Evolutionary conservation across 129 eudicot species (phyloP), one percentile per base, ranked within the genome.

Genomic region (Helianthus tuberosus): DNA sequence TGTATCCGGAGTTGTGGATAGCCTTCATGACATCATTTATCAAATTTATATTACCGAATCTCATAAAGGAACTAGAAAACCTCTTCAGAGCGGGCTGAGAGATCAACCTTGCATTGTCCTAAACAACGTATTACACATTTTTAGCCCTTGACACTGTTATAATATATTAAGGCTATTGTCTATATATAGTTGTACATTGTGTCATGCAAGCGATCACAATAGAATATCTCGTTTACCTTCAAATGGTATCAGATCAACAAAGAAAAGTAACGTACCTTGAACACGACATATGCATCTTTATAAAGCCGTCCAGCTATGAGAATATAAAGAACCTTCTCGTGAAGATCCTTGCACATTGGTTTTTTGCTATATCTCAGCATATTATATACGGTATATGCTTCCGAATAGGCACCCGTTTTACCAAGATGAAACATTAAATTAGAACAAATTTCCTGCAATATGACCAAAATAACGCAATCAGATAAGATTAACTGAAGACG

Each of bases 11-110:
- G 64, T 50, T 79, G 67, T 91, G 96, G 74, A 88, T 79, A 38
- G 87, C 84, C 84, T 91, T 91, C 76, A 91, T 84, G 82, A 88
- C 97, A 68, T 91, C 97, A 51, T 91, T 91, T 76, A 91, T 69
- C 69, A 91, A 83, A 85, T 91, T 88, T 74, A 88, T 81, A 75
- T 91, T 91, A 72, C 97, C 97, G 1, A 73, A 71, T 79, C 76
- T 80, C 86, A 91, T 82, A 72, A 91, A 91, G 23, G 87, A 74
- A 72, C 81, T 68, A 32, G 92, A 87, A 83, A 91, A 91, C 81
- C 88, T 91, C 85, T 77, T 91, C 65, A 88, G 70, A 71, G 92
- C 87, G 14, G 92, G 74, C 65, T 80, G 77, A 65, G 89, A 84
- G 72, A 91, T 86, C 62, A 65, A 84, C 75, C 82, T 66, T 64